Evolutionary conservation across 495 filamentous ascomycete genomes (phyloP).

Genomic region (Glutinoglossum americanum): DNA sequence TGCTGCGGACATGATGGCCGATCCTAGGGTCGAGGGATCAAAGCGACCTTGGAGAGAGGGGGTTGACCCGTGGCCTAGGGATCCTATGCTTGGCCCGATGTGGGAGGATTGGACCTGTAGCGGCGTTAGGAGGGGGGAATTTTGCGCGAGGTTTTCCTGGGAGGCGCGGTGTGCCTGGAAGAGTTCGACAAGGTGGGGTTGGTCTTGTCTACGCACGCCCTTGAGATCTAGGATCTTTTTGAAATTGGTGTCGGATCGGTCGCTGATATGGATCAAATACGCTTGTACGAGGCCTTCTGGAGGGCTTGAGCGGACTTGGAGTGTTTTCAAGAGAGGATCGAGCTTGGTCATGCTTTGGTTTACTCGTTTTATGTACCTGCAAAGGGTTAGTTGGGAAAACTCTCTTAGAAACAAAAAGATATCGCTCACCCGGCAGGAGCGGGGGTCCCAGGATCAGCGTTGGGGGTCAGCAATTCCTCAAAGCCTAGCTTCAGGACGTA

Average conservation of each 20-base stretch:
- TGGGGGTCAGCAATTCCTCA: conserved; percentile 38
- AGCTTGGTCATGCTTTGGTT: conserved; percentile 66
- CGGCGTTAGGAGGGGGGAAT: conserved; percentile 38
- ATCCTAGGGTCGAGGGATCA: conserved; percentile 53
- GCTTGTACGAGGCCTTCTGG: conserved; percentile 90
- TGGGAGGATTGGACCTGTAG: conserved; percentile 22
- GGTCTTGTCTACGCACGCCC: conserved; percentile 64
- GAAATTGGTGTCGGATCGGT: conserved; percentile 84
- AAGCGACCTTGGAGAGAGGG: conserved; percentile 31
- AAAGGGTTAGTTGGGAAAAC: not conserved
- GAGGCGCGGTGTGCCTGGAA: conserved; percentile 61
- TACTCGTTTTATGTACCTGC: conserved; percentile 71
- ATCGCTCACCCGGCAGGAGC: conserved; percentile 13
- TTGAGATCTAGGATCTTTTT: conserved; percentile 89
- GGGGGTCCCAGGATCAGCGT: conserved; percentile 18
- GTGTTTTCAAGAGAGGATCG: conserved; percentile 82
- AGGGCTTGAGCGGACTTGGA: conserved; percentile 80
- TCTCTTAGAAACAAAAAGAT: not conserved
- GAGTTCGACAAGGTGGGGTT: conserved; percentile 63
- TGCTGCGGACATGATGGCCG: conserved; percentile 57
- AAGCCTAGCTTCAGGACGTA: conserved; percentile 79
- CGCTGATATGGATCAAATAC: conserved; percentile 84
- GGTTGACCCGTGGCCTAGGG: conserved; percentile 9
- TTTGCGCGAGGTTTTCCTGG: conserved; percentile 32
- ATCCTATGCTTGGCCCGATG: conserved; percentile 6